Evolutionary conservation across 192 early-diverging fungal genomes (phyloP), one percentile per base, ranked within the genome.

Genomic region (Dissophora ornata): DNA sequence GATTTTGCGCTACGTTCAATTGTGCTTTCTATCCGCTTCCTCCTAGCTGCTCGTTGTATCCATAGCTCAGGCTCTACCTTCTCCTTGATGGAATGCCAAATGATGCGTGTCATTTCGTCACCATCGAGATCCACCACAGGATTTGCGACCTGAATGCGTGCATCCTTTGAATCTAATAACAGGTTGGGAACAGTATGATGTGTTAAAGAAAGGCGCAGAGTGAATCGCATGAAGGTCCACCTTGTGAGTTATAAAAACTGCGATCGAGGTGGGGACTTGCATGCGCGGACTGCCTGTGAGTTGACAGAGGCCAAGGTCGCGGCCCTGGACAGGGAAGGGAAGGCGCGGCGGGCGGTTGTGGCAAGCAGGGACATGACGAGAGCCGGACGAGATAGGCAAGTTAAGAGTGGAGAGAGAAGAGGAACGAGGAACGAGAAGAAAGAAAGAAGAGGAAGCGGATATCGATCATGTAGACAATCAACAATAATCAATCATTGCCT

Each of bases 41-140:
- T n/a, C n/a, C n/a, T n/a, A n/a, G n/a, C n/a, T n/a, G n/a, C n/a
- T n/a, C n/a, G n/a, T n/a, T n/a, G n/a, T n/a, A n/a, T n/a, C n/a
- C n/a, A n/a, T n/a, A n/a, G n/a, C n/a, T n/a, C n/a, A n/a, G n/a
- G n/a, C n/a, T n/a, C 29, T 18, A 90, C 81, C 71, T 90, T 92
- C 73, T 97, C 93, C 82, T 96, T 97, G 80, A 97, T 97, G 80
- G 88, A 87, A 62, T 87, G 81, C 94, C 94, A 97, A 74, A 99
- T 93, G 79, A 99, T 98, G 55, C 97, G 86, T 25, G 97, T 99
- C 97, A 99, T 99, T 87, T 99, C 97, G 84, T 99, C 97, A 66
- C 97, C 97, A 68, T 98, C 97, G 12, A 94, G 84, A 71, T 94
- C 92, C 45, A 98, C 97, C 36, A 98, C 90, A 15, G 97, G 97